Conservation (phyloP, 1,284 basidiomycete genomes). For the Tilletia setariae region DNA sequence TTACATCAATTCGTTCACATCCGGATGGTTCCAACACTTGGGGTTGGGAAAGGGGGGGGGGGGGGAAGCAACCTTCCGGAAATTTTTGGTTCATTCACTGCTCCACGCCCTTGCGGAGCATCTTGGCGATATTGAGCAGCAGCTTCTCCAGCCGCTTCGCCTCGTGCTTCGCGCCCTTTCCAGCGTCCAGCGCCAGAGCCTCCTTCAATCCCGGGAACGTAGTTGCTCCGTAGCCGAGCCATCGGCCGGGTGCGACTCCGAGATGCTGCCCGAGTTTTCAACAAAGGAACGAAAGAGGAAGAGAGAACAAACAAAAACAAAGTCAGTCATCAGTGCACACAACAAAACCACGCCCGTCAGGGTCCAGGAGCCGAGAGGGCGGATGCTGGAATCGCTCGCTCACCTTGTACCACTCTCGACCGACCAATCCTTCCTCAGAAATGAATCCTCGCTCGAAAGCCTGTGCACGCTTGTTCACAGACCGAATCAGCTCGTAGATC, state of each 20-base stretch:
- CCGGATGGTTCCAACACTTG: too few species aligned
- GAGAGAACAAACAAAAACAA: too few species aligned
- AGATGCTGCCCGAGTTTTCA: conserved; percentile 60
- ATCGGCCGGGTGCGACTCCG: conserved; percentile 82
- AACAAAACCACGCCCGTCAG: too few species aligned
- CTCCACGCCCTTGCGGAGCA: too few species aligned
- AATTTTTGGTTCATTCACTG: too few species aligned
- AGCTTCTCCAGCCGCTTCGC: conserved; percentile 28
- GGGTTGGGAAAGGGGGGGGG: too few species aligned
- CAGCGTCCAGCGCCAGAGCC: conserved; percentile 51
- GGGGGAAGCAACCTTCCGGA: too few species aligned
- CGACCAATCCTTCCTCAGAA: conserved; percentile 66
- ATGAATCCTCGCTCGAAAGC: conserved; percentile 82
- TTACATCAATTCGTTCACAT: too few species aligned
- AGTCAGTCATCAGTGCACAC: too few species aligned
- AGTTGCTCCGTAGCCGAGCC: conserved; percentile 80
- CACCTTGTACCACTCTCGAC: conserved; percentile 68
- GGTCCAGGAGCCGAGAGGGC: too few species aligned
- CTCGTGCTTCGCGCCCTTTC: conserved; percentile 34
- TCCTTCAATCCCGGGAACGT: conserved; percentile 80
- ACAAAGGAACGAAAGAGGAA: too few species aligned
- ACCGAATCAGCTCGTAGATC: conserved; percentile 65
- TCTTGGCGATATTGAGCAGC: conserved; percentile 1
- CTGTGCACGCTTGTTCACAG: conserved; percentile 69
- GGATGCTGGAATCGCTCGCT: too few species aligned